phyloP scores from a whole-genome alignment of 495 filamentous ascomycete species.

The Daldinia loculata region DNA sequence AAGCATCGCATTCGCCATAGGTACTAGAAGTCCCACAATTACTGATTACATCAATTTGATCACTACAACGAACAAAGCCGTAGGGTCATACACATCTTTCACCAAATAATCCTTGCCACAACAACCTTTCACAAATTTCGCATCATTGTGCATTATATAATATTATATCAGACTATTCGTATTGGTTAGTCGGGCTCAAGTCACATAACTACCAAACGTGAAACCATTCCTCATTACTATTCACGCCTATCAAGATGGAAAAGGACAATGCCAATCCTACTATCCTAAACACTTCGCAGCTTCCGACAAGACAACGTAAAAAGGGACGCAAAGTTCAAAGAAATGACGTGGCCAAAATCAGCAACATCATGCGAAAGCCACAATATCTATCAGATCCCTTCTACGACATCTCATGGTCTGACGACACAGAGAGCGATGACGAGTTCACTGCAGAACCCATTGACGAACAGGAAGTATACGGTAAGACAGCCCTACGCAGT shows the following conservation, averaged over 20 bases:
- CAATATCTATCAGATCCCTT: constrained; percentile 44
- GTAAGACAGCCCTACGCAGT: constrained; percentile 57
- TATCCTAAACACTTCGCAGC: constrained; percentile 86
- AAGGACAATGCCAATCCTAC: constrained; percentile 92
- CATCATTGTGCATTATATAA: background rate
- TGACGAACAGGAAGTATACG: constrained; percentile 96
- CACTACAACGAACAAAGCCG: background rate
- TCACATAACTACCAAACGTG: background rate
- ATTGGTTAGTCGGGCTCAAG: too few species aligned
- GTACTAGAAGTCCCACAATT: background rate
- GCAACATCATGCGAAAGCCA: constrained; percentile 46
- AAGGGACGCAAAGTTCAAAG: constrained; percentile 46
- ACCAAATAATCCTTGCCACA: constrained; percentile 4
- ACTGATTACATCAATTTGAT: constrained; percentile 11
- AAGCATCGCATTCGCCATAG: background rate
- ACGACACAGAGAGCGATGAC: constrained; percentile 56
- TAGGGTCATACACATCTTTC: background rate
- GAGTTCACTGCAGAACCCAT: constrained; percentile 79
- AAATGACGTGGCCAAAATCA: constrained; percentile 49
- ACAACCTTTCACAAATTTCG: constrained; percentile 4
- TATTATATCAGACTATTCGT: too few species aligned
- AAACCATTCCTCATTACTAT: background rate
- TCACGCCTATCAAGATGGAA: constrained; percentile 35
- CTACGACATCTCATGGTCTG: constrained; percentile 36
- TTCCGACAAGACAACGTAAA: constrained; percentile 77